Evolutionary conservation across 169 alveolate genomes (phyloP), one percentile per base, ranked within the genome.

Genomic region (Amoebophrya sp.): DNA sequence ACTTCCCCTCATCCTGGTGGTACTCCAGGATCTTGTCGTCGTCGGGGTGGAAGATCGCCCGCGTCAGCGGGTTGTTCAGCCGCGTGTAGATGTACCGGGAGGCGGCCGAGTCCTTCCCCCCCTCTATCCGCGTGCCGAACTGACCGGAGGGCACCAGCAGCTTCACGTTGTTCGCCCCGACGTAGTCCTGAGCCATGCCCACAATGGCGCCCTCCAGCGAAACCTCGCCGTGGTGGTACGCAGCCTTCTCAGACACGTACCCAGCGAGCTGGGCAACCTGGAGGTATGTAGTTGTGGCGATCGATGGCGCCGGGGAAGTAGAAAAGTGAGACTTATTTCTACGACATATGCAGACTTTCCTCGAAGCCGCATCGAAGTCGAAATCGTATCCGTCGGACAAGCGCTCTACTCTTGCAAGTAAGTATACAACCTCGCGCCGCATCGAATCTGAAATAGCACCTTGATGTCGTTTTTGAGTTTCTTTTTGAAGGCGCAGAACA

Each of bases 211-310:
- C 96, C 88, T 96, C 97, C 87, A 98, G 92, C 43, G 99, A 97
- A 39, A 95, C 91, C 91, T 98, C 99, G 18, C 99, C 99, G 94
- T 98, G 99, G 93, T 98, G 99, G 94, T 98, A 98, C 40, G 99
- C 99, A 26, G 99, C 96, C 43, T 97, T 98, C 92, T 98, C 99
- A 7, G 99, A 99, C 5, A 98, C 98, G 92, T 98, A 98, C 38
- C 98, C 98, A 10, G 97, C 95, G 38, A 96, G 92, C 87, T 96
- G 98, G 7, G 98, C 98, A 29, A 97, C 78, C 48, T 42, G 48
- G n/a, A n/a, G n/a, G n/a, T n/a, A n/a, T n/a, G n/a, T n/a, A n/a
- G n/a, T n/a, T n/a, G n/a, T n/a, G n/a, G n/a, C n/a, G n/a, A n/a
- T n/a, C n/a, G n/a, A n/a, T n/a, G n/a, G n/a, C n/a, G n/a, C n/a